phyloP scores from a whole-genome alignment of 805 yeast genomes.

The Monosporozyma siamensis region DNA sequence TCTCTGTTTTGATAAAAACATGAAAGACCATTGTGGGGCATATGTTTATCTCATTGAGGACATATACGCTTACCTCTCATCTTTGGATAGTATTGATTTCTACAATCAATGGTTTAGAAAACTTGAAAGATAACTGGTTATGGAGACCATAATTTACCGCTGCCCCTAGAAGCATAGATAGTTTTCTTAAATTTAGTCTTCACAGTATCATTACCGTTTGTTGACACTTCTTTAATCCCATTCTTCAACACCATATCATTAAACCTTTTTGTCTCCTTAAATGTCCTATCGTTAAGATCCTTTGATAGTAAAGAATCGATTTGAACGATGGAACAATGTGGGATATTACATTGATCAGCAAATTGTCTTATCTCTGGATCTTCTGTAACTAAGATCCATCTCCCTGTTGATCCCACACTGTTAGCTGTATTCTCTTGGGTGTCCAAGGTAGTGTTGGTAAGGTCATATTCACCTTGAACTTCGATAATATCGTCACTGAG shows the following conservation, averaged over 20 bases:
- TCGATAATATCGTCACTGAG: conserved; percentile 15
- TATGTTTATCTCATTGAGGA: too few relatives aligned
- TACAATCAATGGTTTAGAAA: too few relatives aligned
- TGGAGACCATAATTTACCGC: conserved; percentile 54
- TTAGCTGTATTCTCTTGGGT: not conserved
- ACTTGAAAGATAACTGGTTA: too few relatives aligned
- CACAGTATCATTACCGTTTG: conserved; percentile 29
- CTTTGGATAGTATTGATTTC: too few relatives aligned
- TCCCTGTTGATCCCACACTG: conserved; percentile 1
- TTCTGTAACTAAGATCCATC: conserved; percentile 58
- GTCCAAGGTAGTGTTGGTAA: not conserved
- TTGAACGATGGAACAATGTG: conserved; percentile 31
- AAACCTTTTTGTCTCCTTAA: conserved; percentile 18
- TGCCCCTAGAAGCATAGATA: conserved; percentile 52
- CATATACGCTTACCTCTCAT: too few relatives aligned
- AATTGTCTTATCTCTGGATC: conserved; percentile 46
- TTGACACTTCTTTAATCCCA: conserved; percentile 14
- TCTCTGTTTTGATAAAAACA: too few relatives aligned
- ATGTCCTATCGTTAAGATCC: conserved; percentile 19
- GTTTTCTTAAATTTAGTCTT: conserved; percentile 39
- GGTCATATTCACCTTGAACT: not conserved
- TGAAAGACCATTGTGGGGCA: too few relatives aligned
- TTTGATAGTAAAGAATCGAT: conserved; percentile 22
- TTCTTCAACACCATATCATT: conserved; percentile 16
- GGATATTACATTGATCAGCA: conserved; percentile 46